phyloP scores from a whole-genome alignment of 2,329 filamentous ascomycete genomes.

The Fusarium foetens region DNA sequence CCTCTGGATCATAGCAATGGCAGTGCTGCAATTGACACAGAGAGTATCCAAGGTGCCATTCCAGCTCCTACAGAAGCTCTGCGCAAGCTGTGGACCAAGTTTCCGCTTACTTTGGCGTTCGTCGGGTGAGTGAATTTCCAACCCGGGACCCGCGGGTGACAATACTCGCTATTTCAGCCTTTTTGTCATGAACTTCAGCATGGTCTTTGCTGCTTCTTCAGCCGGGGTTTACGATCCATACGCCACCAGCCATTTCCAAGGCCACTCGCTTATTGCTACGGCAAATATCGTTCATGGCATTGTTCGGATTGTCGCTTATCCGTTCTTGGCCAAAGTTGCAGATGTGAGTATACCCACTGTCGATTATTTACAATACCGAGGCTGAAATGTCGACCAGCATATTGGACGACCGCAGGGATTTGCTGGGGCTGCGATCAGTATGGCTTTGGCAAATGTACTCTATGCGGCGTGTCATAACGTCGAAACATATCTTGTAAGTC shows the following conservation, averaged over 20 bases:
- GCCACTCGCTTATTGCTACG: slow-evolving; percentile 14
- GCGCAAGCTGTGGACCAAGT: background rate
- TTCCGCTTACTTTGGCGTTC: background rate
- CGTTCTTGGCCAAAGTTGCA: slow-evolving; percentile 16
- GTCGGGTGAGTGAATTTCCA: background rate
- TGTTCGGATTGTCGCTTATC: slow-evolving; percentile 14
- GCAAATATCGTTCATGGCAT: slow-evolving; percentile 19
- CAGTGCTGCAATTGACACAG: background rate
- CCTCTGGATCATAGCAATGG: rapidly evolving
- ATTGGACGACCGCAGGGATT: slow-evolving; percentile 21
- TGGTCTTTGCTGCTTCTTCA: slow-evolving; percentile 21
- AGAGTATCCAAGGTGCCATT: background rate
- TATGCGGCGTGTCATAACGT: slow-evolving; percentile 20
- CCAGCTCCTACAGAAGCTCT: background rate
- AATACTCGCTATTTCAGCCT: background rate
- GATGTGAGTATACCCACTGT: background rate
- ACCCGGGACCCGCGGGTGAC: too few relatives aligned
- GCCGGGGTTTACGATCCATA: slow-evolving; percentile 22
- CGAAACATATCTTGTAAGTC: slow-evolving; percentile 16
- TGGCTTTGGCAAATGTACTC: slow-evolving; percentile 24
- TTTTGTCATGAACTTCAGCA: slow-evolving; percentile 22
- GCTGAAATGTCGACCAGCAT: background rate
- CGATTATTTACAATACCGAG: rapidly evolving
- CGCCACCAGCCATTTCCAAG: slow-evolving; percentile 20
- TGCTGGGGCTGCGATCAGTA: slow-evolving; percentile 3